Conservation (phyloP, 257 asterid genomes). For the Mitragyna speciosa region DNA sequence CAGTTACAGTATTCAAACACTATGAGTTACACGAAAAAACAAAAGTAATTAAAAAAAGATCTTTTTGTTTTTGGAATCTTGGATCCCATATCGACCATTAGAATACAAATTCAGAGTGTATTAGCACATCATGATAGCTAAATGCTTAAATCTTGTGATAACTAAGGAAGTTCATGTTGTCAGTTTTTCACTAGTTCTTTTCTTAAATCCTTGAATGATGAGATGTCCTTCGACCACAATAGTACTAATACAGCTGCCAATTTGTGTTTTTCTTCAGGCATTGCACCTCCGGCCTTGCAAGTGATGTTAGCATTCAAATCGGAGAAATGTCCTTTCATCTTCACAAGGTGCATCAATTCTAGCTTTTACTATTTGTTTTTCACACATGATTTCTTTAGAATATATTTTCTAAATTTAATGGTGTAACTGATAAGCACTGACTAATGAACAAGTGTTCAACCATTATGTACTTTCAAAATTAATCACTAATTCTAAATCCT, state of each 20-base stretch:
- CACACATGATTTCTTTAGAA: no score
- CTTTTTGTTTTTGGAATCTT: no score
- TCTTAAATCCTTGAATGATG: background rate
- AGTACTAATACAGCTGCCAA: no score
- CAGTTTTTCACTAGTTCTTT: background rate
- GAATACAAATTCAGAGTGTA: no score
- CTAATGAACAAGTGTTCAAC: background rate
- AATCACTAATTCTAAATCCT: background rate
- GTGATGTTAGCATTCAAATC: slow-evolving; percentile 72
- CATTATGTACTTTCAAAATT: background rate
- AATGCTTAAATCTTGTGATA: no score
- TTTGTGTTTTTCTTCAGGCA: slow-evolving; percentile 41
- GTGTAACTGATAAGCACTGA: background rate
- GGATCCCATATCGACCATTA: no score
- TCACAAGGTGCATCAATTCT: slow-evolving; percentile 61
- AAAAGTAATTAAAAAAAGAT: no score
- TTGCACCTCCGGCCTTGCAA: slow-evolving; percentile 73
- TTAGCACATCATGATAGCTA: no score
- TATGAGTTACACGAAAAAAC: no score
- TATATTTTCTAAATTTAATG: no score
- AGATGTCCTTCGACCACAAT: background rate
- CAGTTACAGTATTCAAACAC: no score
- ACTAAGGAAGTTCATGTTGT: no score
- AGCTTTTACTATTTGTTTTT: background rate
- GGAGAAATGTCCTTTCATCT: slow-evolving; percentile 90